A percentile compares a stretch with the other conserved stretches of the same genome.
Evolutionary conservation across 1,284 basidiomycete genomes (phyloP).

Genomic region (Naganishia cerealis): DNA sequence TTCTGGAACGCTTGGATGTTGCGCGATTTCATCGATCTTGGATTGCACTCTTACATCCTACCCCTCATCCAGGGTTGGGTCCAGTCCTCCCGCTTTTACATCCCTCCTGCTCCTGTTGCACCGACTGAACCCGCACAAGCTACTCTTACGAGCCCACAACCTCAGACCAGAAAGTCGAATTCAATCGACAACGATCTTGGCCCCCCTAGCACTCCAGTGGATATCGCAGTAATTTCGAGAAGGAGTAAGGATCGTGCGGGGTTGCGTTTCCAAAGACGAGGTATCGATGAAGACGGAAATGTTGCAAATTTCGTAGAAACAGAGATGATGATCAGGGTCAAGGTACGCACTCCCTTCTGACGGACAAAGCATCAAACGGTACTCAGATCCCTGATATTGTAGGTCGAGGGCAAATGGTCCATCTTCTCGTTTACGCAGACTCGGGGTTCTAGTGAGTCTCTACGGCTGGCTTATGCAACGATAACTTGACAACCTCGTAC

Average conservation of each 20-base stretch:
- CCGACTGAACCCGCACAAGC: conserved; percentile 20
- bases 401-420: conserved; percentile 65
- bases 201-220: conserved; percentile 48
- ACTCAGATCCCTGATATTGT: not conserved
- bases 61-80: conserved; percentile 88
- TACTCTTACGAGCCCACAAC: conserved; percentile 21
- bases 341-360: conserved; percentile 57
- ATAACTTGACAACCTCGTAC: conserved; percentile 3
- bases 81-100: conserved; percentile 66
- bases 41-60: conserved; percentile 73
- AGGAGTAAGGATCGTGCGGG: conserved; percentile 59
- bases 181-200: conserved; percentile 34
- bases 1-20: conserved; percentile 58
- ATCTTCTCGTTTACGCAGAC: conserved; percentile 84
- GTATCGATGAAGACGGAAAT: conserved; percentile 58
- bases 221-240: conserved; percentile 58
- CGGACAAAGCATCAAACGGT: not conserved
- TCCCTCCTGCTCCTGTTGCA: conserved; percentile 55
- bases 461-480: not conserved
- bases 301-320: conserved; percentile 62
- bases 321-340: conserved; percentile 69
- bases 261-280: conserved; percentile 59
- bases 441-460: conserved; percentile 74
- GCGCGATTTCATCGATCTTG: conserved; percentile 50
- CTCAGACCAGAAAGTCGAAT: conserved; percentile 35